These are phyloP conservation scores for Neurospora sp. DNA, from an alignment of 495 filamentous ascomycete species.

Conservation along the genomic window DNA sequence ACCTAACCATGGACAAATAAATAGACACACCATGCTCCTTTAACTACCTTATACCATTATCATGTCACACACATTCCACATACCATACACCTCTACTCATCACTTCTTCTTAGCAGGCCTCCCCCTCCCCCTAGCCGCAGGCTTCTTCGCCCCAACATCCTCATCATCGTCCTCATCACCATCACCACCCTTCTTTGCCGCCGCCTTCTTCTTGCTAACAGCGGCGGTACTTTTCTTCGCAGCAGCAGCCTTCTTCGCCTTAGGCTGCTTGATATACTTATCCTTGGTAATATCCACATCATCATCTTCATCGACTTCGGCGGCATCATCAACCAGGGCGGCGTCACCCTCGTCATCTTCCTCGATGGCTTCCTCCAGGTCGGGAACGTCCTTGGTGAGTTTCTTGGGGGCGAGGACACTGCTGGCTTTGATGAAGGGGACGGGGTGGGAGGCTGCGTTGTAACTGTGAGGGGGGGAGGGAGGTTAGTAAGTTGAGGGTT, in stretches of 20 bases:
- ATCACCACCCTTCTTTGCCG: conserved; percentile 20
- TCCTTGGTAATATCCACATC: conserved; percentile 81
- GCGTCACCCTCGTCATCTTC: conserved; percentile 71
- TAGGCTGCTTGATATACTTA: conserved; percentile 89
- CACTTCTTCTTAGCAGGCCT: conserved; percentile 5
- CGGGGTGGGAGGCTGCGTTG: conserved; percentile 74
- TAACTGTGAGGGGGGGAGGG: conserved; percentile 43
- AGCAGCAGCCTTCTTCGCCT: conserved; percentile 66
- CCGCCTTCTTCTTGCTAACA: conserved; percentile 27
- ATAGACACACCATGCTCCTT: background rate
- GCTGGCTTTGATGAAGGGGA: conserved; percentile 93
- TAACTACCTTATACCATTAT: background rate
- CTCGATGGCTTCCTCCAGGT: conserved; percentile 92
- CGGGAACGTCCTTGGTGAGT: conserved; percentile 66
- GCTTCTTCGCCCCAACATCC: conserved; percentile 5
- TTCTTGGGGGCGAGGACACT: conserved; percentile 61
- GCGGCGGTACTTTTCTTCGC: conserved; percentile 32
- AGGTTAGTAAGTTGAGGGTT: conserved; percentile 6
- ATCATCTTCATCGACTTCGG: conserved; percentile 51
- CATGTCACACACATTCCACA: background rate
- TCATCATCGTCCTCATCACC: conserved; percentile 23
- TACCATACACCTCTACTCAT: background rate
- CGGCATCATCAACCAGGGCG: conserved; percentile 40
- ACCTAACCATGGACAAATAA: background rate
- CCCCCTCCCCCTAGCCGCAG: conserved; percentile 12